Evolutionary conservation across 108 stramenopile species (phyloP).

Genomic region (Craspedostauros australis): DNA sequence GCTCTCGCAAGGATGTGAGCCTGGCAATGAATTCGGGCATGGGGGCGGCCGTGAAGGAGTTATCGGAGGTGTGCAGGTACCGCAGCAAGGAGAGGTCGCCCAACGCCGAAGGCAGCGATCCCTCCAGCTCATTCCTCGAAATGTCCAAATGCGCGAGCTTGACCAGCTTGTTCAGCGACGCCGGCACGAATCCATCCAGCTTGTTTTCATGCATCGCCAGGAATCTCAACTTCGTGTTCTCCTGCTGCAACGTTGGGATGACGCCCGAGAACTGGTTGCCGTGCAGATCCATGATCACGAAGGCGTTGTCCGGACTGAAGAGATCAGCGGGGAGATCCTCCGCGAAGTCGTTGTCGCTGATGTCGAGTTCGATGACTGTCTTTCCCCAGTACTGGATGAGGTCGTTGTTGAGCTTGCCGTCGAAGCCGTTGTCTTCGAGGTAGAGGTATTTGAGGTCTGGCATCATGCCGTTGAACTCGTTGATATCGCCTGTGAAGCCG

Average conservation of each 20-base stretch:
- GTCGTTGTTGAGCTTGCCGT: slow-evolving; percentile 1
- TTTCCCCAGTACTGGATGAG: background rate
- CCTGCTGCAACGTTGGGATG: slow-evolving; percentile 6
- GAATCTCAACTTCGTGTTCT: slow-evolving; percentile 8
- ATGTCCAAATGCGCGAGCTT: slow-evolving; percentile 28
- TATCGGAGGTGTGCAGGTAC: slow-evolving; percentile 19
- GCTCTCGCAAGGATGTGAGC: slow-evolving; percentile 20
- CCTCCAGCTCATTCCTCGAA: slow-evolving; percentile 8
- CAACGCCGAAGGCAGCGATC: slow-evolving; percentile 19
- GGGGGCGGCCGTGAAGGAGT: slow-evolving; percentile 14
- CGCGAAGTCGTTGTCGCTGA: slow-evolving; percentile 12
- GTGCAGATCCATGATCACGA: slow-evolving; percentile 17
- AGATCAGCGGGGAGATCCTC: slow-evolving; percentile 7
- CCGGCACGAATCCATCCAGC: slow-evolving; percentile 44
- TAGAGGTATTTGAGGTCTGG: slow-evolving; percentile 10
- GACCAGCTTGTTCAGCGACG: slow-evolving; percentile 11
- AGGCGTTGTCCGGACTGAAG: slow-evolving; percentile 1
- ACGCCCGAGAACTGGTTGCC: slow-evolving; percentile 15
- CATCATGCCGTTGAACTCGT: slow-evolving; percentile 10
- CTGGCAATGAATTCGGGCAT: slow-evolving; percentile 15
- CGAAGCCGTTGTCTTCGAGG: slow-evolving; percentile 14
- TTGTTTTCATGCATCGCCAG: slow-evolving; percentile 33
- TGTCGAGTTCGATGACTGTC: slow-evolving; percentile 10
- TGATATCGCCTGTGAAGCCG: slow-evolving; percentile 11
- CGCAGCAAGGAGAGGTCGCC: slow-evolving; percentile 9